These are phyloP conservation scores for Diaporthe citri DNA, from an alignment of 2,329 filamentous ascomycete genomes.

Conservation along the genomic window DNA sequence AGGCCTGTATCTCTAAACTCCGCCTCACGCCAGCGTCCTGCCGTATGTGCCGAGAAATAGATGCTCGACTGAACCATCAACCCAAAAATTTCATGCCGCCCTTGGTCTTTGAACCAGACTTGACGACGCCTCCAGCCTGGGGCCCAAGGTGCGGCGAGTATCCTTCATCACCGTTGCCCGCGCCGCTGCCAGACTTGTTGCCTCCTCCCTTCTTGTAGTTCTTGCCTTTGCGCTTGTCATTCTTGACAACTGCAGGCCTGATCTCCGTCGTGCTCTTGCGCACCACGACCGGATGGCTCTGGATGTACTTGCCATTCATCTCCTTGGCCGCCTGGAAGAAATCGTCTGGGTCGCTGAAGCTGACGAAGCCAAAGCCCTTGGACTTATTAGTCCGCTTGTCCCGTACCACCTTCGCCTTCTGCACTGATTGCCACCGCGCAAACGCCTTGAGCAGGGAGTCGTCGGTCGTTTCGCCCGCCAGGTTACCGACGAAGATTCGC, in stretches of 20 bases:
- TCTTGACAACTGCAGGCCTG: conserved; percentile 78
- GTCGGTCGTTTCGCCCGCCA: conserved; percentile 97
- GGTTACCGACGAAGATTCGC: conserved; percentile 94
- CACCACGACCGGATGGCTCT: conserved; percentile 91
- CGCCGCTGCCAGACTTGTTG: conserved; percentile 49
- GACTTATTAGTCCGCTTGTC: conserved; percentile 98
- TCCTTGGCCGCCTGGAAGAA: conserved; percentile 97
- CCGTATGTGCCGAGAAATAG: not conserved
- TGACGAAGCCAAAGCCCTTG: conserved; percentile 96
- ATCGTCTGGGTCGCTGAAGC: conserved; percentile 94
- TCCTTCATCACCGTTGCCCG: conserved; percentile 46
- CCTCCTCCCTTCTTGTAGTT: conserved; percentile 56
- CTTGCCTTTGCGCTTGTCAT: conserved; percentile 67
- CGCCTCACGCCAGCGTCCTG: not conserved
- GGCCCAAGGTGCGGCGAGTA: conserved; percentile 67
- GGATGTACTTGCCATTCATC: conserved; percentile 99
- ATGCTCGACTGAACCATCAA: conserved; percentile 49
- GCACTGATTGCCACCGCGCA: conserved; percentile 85
- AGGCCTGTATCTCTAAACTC: not conserved
- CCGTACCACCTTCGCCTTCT: conserved; percentile 92
- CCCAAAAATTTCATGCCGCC: conserved; percentile 72
- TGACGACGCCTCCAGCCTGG: conserved; percentile 65
- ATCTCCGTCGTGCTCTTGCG: conserved; percentile 94
- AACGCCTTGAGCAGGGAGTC: conserved; percentile 96
- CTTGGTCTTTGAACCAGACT: conserved; percentile 76